Evolutionary conservation across 2,329 filamentous ascomycete genomes (phyloP), one percentile per base, ranked within the genome.

Genomic region (Alternaria triticina): DNA sequence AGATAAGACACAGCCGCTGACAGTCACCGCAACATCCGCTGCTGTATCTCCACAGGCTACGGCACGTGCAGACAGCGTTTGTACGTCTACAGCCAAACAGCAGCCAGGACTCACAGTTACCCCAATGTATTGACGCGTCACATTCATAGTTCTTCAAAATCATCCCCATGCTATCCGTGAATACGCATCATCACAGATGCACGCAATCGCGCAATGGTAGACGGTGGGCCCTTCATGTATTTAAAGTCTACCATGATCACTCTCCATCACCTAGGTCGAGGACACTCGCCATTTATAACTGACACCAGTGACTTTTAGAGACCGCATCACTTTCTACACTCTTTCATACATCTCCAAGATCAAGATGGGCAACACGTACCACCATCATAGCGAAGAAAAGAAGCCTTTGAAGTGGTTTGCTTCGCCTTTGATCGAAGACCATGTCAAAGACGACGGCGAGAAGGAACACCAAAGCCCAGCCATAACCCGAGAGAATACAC

Each of bases 321-420:
- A 46, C 44, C 2, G 12, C 20, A 23, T 13, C 47, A 50, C n/a
- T 20, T 12, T 50, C 44, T 30, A 15, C 44, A 46, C 47, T 33
- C 28, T 22, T 30, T 51, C 17, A 22, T 33, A 51, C 17, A 51
- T 22, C 11, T 6, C n/a, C 17, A 5, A 51, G 47, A 12, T 51
- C 47, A 51, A 51, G 27, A 51, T 51, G 47, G n/a, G 17, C n/a
- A 17, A 51, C 43, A 20, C 33, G 1, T 44, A 52, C 56, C 56
- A 58, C 17, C 46, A 40, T 13, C 46, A 58, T 23, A 45, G 10
- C 12, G 23, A 52, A 36, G 46, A 52, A 13, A 58, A 52, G 47
- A 58, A 58, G 25, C 46, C 46, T 5, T n/a, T 58, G n/a, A 22
- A 25, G 8, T 58, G 49, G 46, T 58, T 52, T 17, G 56, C 56